Conservation (phyloP, 1,139 yeast species). For the Torulaspora globosa region DNA sequence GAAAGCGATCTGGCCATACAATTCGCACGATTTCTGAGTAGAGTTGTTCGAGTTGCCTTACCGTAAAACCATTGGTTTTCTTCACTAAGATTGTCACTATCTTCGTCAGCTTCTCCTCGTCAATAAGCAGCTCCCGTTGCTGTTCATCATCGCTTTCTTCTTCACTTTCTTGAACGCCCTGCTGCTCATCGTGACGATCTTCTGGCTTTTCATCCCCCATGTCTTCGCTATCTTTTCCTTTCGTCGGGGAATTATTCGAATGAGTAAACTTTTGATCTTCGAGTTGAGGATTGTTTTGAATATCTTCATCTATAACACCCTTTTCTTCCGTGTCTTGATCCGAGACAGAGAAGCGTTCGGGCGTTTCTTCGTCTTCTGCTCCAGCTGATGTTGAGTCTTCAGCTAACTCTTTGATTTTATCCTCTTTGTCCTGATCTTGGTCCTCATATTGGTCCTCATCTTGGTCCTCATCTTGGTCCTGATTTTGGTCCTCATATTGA, state of each 20-base stretch:
- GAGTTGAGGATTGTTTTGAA: not conserved
- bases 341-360: not conserved
- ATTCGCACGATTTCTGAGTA: conserved; percentile 71
- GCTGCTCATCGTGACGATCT: not conserved
- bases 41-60: conserved; percentile 71
- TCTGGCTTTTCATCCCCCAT: not conserved
- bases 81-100: conserved; percentile 37
- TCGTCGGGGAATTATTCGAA: too few species aligned
- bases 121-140: conserved; percentile 35
- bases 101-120: conserved; percentile 32
- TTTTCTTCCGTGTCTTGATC: not conserved
- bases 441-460: not conserved
- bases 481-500: not conserved
- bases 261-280: not conserved
- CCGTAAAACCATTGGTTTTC: conserved; percentile 48
- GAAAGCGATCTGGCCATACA: conserved; percentile 64
- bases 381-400: not conserved
- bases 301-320: not conserved
- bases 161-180: not conserved
- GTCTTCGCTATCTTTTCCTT: not conserved
- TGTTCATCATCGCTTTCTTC: not conserved
- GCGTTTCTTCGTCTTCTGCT: not conserved
- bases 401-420: not conserved
- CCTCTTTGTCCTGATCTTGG: not conserved
- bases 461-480: not conserved